Base-by-base conservation (phyloP, 2,329 filamentous ascomycete species). In the Nemania abortiva region DNA sequence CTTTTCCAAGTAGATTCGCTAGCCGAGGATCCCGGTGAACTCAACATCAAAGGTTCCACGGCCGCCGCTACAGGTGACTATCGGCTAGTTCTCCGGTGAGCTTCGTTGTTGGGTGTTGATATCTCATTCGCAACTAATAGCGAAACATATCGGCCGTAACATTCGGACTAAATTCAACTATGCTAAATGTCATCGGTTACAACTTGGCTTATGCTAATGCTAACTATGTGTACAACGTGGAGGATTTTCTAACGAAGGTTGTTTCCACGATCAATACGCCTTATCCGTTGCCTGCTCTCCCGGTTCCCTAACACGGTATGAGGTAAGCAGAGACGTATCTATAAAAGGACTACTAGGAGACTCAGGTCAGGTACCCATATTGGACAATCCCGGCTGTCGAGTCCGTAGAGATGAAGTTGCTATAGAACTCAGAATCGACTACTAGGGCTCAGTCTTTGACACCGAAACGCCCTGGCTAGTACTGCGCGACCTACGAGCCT, bases 401-500 rank as follows among this genome's bases (percentile, higher is more conserved):
- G 27, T n/a, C 1, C 15, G 34, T 34, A 60, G 45, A 62, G 27
- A 52, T 37, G n/a, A 20, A 13, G 29, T 29, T 24, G 9, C 24
- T 37, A 50, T 53, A 45, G 10, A 29, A 6, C 34, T 31, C 34
- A 15, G 3, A n/a, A 45, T 39, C 20, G 2, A 3, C 7, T 18
- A 37, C 29, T 34, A 27, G 18, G 53, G 2, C 37, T 22, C 27
- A 11, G 39, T 31, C 13, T 34, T 42, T 20, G 18, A n/a, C 13
- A 2, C 29, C 29, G n/a, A 63, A 24, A 37, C 2, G 20, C 15
- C 22, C 39, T 34, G 27, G 7, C 34, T 58, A 10, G 22, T 6
- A 45, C 37, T 65, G 22, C 34, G 31, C 10, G 55, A 54, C 50
- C 69, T 59, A 13, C 42, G 69, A 60, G 62, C 66, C 58, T 69